Evolutionary conservation across 345 rosid genomes (phyloP), one percentile per base, ranked within the genome.

Genomic region (Pistacia vera): DNA sequence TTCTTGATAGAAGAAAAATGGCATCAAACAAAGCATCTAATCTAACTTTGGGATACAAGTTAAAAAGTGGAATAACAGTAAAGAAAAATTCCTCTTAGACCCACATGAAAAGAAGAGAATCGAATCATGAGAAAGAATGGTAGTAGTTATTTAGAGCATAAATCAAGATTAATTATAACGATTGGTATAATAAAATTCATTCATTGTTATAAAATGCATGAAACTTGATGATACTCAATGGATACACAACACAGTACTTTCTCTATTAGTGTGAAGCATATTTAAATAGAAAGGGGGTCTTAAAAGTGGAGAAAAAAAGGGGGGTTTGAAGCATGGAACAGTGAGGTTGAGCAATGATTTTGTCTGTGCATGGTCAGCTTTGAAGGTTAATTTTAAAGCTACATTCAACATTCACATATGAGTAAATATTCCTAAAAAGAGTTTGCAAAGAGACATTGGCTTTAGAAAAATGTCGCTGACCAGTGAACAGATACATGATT

Each of bases 91-190:
- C 83, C 85, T 65, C 77, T 70, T 74, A 67, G 80, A 70, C 83
- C 81, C 70, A 69, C 82, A 79, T 84, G 30, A 86, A 86, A 87
- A 86, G 86, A 87, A 85, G 86, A 80, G 89, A 85, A 86, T 75
- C 73, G 84, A 86, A 86, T 85, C 88, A 82, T 86, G 81, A 72
- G 63, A 78, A 80, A 74, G 79, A 83, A 72, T 75, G 85, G 84
- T 6, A 38, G 41, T 38, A 38, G 41, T 38, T 38, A 38, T 38
- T 4, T 38, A 38, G 41, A 38, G 41, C 61, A 65, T 67, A 22
- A 38, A 38, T 4, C 41, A 38, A 4, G 41, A 38, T 2, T 38
- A 38, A 38, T 38, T 56, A 10, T 36, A 49, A 25, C 69, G 75
- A 79, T 14, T 79, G 78, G 33, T 61, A 36, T 71, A 71, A 36